phyloP scores from a whole-genome alignment of 768 basidiomycete species.

The Pisolithus orientalis region DNA sequence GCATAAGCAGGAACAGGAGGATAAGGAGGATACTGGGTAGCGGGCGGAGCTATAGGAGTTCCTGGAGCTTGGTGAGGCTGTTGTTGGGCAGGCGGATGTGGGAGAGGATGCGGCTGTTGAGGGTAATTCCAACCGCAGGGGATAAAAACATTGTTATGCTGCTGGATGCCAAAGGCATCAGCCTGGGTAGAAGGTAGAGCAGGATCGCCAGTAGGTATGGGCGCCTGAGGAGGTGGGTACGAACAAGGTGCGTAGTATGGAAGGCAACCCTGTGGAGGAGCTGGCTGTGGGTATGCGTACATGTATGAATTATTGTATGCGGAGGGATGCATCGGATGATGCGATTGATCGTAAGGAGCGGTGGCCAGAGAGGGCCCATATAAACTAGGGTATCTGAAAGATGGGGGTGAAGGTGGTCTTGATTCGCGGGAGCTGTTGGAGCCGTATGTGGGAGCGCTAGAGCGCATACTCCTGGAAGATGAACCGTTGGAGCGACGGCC shows the following conservation, averaged over 20 bases:
- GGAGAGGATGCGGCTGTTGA: conserved; percentile 25
- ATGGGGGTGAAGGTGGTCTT: conserved; percentile 63
- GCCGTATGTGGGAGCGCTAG: conserved; percentile 43
- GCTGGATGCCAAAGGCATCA: conserved; percentile 29
- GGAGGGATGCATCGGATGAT: conserved; percentile 23
- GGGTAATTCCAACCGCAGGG: conserved; percentile 31
- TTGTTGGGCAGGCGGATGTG: conserved; percentile 37
- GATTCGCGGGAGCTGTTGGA: conserved; percentile 65
- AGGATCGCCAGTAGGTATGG: conserved; percentile 35
- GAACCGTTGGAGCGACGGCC: conserved; percentile 48
- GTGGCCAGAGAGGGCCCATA: conserved; percentile 51
- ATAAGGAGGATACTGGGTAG: conserved; percentile 27
- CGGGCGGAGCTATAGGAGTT: conserved; percentile 23
- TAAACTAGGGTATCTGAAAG: conserved; percentile 67
- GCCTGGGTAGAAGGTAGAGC: conserved; percentile 17
- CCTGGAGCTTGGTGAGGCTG: conserved; percentile 28
- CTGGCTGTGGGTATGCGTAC: conserved; percentile 38
- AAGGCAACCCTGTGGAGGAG: conserved; percentile 34
- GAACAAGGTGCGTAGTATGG: conserved; percentile 43
- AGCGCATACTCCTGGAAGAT: conserved; percentile 55
- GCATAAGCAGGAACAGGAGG: conserved; percentile 27
- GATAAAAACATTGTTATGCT: conserved; percentile 26
- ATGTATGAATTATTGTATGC: conserved; percentile 29
- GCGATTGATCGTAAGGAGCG: conserved; percentile 25
- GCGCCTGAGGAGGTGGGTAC: conserved; percentile 43